phyloP scores from a whole-genome alignment of 768 basidiomycete genomes.

The Boletus vinaceobasis region DNA sequence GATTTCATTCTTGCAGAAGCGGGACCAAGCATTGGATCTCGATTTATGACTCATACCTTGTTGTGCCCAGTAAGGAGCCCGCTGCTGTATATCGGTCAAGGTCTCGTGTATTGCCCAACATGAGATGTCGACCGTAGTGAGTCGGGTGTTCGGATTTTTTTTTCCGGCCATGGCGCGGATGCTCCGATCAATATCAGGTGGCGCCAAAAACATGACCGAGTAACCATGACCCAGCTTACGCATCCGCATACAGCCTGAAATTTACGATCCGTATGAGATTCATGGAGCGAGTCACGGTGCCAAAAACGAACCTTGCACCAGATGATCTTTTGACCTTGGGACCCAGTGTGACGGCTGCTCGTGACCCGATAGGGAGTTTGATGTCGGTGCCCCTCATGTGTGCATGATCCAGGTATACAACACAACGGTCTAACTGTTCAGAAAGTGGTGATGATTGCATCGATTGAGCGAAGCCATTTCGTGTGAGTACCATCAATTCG shows the following conservation, averaged over 20 bases:
- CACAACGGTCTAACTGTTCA: conserved; percentile 26
- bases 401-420: conserved; percentile 33
- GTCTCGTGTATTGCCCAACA: conserved; percentile 45
- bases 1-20: not conserved
- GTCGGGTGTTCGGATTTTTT: not conserved
- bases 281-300: not conserved
- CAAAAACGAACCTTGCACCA: conserved; percentile 32
- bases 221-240: conserved; percentile 36
- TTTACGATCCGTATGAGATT: not conserved
- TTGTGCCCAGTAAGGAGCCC: not conserved
- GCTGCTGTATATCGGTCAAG: conserved; percentile 17
- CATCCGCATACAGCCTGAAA: too few relatives aligned
- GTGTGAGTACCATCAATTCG: conserved; percentile 26
- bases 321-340: conserved; percentile 33
- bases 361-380: conserved; percentile 26
- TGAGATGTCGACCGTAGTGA: conserved; percentile 31
- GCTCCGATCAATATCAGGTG: conserved; percentile 34
- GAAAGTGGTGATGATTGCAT: conserved; percentile 28
- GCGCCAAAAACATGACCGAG: conserved; percentile 44
- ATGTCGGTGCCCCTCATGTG: conserved; percentile 31
- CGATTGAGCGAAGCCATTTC: conserved; percentile 14
- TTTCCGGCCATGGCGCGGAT: conserved; percentile 30
- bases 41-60: conserved; percentile 18
- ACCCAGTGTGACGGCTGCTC: conserved; percentile 11
- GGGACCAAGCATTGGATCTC: conserved; percentile 11